These are phyloP conservation scores for Pisolithus orientalis DNA, from an alignment of 768 basidiomycete species.

Conservation along the genomic window DNA sequence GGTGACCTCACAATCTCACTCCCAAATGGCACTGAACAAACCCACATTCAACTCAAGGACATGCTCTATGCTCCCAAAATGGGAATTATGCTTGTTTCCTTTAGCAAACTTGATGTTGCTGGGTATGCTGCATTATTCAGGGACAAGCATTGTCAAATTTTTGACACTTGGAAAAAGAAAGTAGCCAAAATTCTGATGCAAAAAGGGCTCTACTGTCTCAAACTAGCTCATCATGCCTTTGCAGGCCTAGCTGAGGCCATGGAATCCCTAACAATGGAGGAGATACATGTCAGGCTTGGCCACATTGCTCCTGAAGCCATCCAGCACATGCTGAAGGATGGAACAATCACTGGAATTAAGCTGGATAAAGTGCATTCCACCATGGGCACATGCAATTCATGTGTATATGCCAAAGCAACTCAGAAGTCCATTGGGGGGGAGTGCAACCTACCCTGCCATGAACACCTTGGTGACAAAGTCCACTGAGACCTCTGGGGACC, in stretches of 20 bases:
- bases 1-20: no score
- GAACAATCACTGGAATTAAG: slow-evolving; percentile 1
- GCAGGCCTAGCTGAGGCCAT: background rate
- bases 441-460: background rate
- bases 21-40: no score
- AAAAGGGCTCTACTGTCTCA: background rate
- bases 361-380: background rate
- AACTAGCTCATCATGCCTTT: background rate
- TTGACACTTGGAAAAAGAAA: background rate
- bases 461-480: slow-evolving; percentile 4
- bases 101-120: slow-evolving; percentile 1
- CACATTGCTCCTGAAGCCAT: slow-evolving; percentile 3
- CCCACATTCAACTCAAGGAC: background rate
- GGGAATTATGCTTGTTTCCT: slow-evolving; percentile 17
- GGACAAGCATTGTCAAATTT: background rate
- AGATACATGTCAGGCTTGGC: background rate
- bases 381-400: slow-evolving; percentile 8
- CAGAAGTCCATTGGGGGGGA: slow-evolving; percentile 5
- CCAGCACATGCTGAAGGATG: slow-evolving; percentile 3
- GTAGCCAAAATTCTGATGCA: background rate
- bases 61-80: slow-evolving; percentile 14
- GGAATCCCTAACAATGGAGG: background rate
- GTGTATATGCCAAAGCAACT: slow-evolving; percentile 6
- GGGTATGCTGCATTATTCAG: slow-evolving; percentile 5
- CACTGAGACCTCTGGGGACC: slow-evolving; percentile 42